Percentiles rank a stretch among this genome's conserved stretches.
These are phyloP conservation scores for Lentinula aciculospora DNA, from an alignment of 768 basidiomycete species.

Conservation along the genomic window DNA sequence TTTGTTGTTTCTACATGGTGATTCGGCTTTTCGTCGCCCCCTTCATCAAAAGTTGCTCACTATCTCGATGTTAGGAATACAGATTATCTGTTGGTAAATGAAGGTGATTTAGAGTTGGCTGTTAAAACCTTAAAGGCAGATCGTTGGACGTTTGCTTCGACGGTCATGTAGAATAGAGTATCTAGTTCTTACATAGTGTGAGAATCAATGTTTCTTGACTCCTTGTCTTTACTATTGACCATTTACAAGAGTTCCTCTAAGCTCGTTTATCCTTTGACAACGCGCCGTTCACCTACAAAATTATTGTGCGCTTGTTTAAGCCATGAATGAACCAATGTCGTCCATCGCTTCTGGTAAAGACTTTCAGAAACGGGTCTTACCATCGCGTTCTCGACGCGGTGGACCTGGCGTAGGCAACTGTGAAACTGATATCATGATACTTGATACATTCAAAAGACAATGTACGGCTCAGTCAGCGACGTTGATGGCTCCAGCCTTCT, in stretches of 20 bases:
- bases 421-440: conserved; percentile 77
- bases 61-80: conserved; percentile 48
- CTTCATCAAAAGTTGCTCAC: background rate
- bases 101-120: conserved; percentile 34
- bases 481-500: conserved; percentile 10
- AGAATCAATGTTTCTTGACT: background rate
- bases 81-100: conserved; percentile 56
- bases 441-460: conserved; percentile 75
- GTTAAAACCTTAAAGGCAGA: conserved; percentile 37
- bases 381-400: conserved; percentile 74
- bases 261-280: background rate
- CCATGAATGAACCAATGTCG: background rate
- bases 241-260: background rate
- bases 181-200: background rate
- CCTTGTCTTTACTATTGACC: background rate
- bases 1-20: conserved; percentile 65
- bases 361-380: conserved; percentile 75
- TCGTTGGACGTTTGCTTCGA: conserved; percentile 43
- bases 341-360: conserved; percentile 21
- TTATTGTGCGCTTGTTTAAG: background rate
- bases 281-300: background rate
- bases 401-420: conserved; percentile 77
- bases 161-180: background rate
- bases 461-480: conserved; percentile 39
- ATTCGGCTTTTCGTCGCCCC: conserved; percentile 8